A percentile compares a stretch with the other conserved stretches of the same genome.
Evolutionary conservation across 257 asterid species (phyloP).

Genomic region (Penstemon newberryi): DNA sequence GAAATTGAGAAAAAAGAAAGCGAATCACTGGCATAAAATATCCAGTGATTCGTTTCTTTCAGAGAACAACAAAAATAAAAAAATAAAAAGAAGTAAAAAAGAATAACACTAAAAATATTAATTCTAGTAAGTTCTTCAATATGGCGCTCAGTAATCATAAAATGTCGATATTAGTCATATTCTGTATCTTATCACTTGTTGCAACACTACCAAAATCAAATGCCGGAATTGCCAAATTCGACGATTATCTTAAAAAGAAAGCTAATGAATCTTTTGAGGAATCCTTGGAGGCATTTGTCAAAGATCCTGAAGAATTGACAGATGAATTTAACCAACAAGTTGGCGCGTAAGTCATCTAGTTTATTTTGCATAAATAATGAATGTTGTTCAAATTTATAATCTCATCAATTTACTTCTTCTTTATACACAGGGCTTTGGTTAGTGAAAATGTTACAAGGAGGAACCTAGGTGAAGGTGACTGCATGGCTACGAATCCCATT

Average conservation of each 20-base stretch:
- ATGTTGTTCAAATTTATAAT: neutral
- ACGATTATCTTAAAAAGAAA: conserved; percentile 44
- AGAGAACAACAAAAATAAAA: neutral
- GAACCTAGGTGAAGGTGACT: conserved; percentile 33
- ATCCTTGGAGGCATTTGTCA: conserved; percentile 49
- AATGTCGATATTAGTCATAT: conserved; percentile 21
- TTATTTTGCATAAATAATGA: neutral
- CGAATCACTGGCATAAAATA: conserved; percentile 40
- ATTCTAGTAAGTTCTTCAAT: neutral
- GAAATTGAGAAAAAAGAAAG: neutral
- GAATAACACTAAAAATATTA: neutral
- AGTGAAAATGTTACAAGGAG: conserved; percentile 33
- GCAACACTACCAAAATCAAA: conserved; percentile 31
- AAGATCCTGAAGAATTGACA: conserved; percentile 57
- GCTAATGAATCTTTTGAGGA: conserved; percentile 49
- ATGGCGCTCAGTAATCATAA: conserved; percentile 31
- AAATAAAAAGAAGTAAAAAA: neutral
- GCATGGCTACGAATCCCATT: conserved; percentile 56
- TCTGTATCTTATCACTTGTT: conserved; percentile 25
- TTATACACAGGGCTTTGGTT: conserved; percentile 34
- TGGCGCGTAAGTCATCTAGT: conserved; percentile 46
- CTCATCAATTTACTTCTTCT: neutral
- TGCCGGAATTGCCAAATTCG: conserved; percentile 50
- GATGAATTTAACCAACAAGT: conserved; percentile 53
- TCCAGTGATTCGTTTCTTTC: conserved; percentile 43